A percentile compares a stretch with the other conserved stretches of the same genome.
Conservation (phyloP, 805 yeast genomes). For the Barnettozyma wickerhamii region DNA sequence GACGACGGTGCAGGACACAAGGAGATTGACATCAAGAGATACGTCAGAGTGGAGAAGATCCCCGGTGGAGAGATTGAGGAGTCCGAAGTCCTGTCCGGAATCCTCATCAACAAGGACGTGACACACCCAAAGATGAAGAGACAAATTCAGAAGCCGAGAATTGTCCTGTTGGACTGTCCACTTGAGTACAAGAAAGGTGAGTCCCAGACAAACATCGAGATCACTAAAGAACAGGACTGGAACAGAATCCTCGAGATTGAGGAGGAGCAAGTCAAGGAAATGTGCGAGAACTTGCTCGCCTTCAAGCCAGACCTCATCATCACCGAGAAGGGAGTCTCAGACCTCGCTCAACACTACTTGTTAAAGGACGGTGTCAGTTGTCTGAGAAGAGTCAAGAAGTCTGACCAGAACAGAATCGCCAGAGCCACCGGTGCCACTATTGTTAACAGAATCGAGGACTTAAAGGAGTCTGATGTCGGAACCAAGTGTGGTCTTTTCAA, state of each 20-base stretch:
- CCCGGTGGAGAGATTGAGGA: constrained; percentile 98
- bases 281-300: constrained; percentile 81
- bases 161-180: constrained; percentile 90
- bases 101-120: constrained; percentile 90
- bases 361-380: constrained; percentile 92
- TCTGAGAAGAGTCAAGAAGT: constrained; percentile 89
- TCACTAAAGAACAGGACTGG: constrained; percentile 96
- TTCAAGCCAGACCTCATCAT: constrained; percentile 92
- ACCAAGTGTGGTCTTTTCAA: constrained; percentile 85
- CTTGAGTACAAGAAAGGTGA: constrained; percentile 98
- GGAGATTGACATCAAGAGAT: constrained; percentile 91
- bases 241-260: constrained; percentile 90
- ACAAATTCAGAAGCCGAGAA: constrained; percentile 79
- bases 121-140: constrained; percentile 99
- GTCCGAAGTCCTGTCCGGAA: constrained; percentile 83
- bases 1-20: constrained; percentile 54
- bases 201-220: constrained; percentile 96
- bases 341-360: constrained; percentile 93
- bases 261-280: constrained; percentile 88
- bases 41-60: constrained; percentile 88
- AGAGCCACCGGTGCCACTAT: constrained; percentile 98
- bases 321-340: constrained; percentile 98
- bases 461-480: constrained; percentile 89
- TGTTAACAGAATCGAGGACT: constrained; percentile 92
- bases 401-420: constrained; percentile 94